Evolutionary conservation across 1,139 yeast genomes (phyloP).

Genomic region (Lodderomyces orthopsilosis): DNA sequence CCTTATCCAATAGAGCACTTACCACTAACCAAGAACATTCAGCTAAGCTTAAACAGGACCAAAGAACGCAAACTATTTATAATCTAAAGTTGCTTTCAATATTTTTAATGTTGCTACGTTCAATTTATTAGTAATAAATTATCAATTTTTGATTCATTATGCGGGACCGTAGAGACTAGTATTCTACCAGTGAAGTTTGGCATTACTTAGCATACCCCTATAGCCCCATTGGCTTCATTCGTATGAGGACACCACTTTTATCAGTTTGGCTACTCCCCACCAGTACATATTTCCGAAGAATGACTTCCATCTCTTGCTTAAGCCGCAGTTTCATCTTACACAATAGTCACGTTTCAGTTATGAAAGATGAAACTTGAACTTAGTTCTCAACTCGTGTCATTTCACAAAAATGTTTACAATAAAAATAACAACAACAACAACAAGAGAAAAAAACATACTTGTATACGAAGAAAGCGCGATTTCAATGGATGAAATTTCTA

Average conservation of each 20-base stretch:
- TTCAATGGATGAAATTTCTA: not conserved
- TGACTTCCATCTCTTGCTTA: not conserved
- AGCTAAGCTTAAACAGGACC: not conserved
- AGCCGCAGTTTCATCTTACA: not conserved
- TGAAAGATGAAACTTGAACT: not conserved
- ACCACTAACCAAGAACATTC: not conserved
- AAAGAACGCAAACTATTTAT: not conserved
- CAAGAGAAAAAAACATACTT: not conserved
- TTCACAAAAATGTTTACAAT: not conserved
- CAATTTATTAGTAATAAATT: not conserved
- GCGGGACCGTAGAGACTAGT: not conserved
- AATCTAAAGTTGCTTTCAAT: not conserved
- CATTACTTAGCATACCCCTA: no score
- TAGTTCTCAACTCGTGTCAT: not conserved
- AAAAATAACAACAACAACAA: not conserved
- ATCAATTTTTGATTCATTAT: not conserved
- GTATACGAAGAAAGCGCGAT: not conserved
- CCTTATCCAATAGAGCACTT: not conserved
- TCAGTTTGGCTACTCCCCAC: not conserved
- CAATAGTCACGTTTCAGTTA: conserved; percentile 1
- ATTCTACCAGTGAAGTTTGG: no score
- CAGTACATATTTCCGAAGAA: not conserved
- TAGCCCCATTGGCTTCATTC: no score
- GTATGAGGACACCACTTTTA: no score
- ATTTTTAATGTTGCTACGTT: not conserved